These are phyloP conservation scores for Magnusiomyces tetraspermus DNA, from an alignment of 1,139 yeast species.

Conservation along the genomic window DNA sequence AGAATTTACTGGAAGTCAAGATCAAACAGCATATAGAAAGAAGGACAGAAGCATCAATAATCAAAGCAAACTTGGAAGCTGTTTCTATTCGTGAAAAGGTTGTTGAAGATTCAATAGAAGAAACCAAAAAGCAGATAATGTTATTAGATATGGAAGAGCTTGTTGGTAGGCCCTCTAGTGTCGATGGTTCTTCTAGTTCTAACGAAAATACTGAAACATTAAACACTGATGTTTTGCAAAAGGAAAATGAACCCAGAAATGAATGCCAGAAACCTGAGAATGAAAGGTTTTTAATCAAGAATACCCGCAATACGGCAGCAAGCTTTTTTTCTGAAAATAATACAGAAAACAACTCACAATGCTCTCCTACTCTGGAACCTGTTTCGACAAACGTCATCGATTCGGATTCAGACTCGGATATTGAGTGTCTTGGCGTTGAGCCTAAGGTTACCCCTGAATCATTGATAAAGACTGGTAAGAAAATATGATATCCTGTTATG, in stretches of 20 bases:
- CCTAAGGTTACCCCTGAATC: no score
- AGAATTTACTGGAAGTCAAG: neutral
- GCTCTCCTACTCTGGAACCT: neutral
- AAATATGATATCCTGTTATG: no score
- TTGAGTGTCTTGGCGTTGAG: slow-evolving; percentile 10
- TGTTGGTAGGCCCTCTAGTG: neutral
- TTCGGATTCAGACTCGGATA: slow-evolving; percentile 9
- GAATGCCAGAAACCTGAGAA: no score
- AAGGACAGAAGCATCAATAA: neutral
- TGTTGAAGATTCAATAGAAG: neutral
- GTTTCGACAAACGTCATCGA: neutral
- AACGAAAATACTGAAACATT: neutral
- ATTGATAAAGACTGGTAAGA: no score
- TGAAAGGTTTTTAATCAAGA: no score
- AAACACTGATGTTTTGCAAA: neutral
- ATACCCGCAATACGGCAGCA: neutral
- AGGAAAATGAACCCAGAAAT: neutral
- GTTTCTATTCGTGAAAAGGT: neutral
- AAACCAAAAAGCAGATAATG: neutral
- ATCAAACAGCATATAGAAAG: neutral
- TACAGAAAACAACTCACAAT: neutral
- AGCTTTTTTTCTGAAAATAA: neutral
- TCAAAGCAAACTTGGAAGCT: neutral
- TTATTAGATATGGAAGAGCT: neutral
- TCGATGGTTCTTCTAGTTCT: neutral